Base-by-base conservation (phyloP, 2,329 filamentous ascomycete species). In the Colletotrichum falcatum region DNA sequence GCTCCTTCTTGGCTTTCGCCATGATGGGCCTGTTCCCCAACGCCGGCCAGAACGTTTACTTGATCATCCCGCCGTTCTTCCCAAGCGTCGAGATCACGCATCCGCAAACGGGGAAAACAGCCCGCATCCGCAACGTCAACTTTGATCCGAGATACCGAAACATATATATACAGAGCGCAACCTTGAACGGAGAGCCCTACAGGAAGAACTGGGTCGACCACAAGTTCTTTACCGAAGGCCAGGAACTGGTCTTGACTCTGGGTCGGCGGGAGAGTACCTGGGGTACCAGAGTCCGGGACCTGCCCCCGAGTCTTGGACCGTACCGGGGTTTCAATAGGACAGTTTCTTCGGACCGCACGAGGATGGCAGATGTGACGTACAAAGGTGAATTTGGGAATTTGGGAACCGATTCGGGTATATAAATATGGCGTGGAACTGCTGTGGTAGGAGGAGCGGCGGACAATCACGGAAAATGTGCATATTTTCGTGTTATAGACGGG, bases 21-120 rank as follows among this genome's bases (percentile, higher is more conserved):
- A 92, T 93, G 90, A 87, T 93, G 82, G 91, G 91, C 0, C 79
- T 93, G 8, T 93, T 90, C 78, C 91, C 91, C 0, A 89, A 92
- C 51, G 85, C 89, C 0, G 91, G 90, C 0, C 91, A 93, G 74
- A 82, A 92, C 72, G 89, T 92, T 0, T 93, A 93, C 73, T 85
- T 93, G n/a, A 91, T 93, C 72, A 91, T 82, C 0, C 88, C 91
- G 0, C 91, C 91, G 0, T 93, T 88, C 75, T 93, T 93, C 74
- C 82, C 86, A 71, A 82, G 84, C 58, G 83, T 92, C 1, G 87
- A 85, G 58, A 83, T 92, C 58, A 88, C 80, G 14, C 88, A 88
- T 67, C 83, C 83, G 0, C 76, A 87, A 18, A 92, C 89, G 0
- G 87, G 88, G 3, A 89, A 88, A 64, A 87, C 85, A 4, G 89